A percentile compares a stretch with the other conserved stretches of the same genome.
These are phyloP conservation scores for Castanospermum australe DNA, from an alignment of 306 rosid species.

Conservation along the genomic window DNA sequence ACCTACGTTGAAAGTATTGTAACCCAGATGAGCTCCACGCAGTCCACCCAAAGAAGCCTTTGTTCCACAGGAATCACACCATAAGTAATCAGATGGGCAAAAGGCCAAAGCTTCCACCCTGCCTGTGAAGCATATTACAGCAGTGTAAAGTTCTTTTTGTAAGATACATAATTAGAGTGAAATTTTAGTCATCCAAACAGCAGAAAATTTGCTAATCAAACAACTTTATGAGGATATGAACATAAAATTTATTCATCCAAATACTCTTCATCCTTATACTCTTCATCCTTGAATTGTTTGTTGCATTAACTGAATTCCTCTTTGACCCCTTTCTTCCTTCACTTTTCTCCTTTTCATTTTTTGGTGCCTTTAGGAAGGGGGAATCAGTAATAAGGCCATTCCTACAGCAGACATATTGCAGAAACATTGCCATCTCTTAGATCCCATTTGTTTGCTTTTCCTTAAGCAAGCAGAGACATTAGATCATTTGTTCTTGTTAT, in stretches of 20 bases:
- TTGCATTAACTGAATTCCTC: neutral
- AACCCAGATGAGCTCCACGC: slow-evolving; percentile 96
- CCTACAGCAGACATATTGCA: neutral
- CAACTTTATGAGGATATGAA: neutral
- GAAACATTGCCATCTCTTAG: neutral
- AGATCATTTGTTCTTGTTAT: neutral
- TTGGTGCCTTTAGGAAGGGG: neutral
- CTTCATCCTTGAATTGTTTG: neutral
- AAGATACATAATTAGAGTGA: neutral
- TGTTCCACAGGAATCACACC: slow-evolving; percentile 90
- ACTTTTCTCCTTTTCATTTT: neutral
- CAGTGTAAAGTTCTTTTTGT: neutral
- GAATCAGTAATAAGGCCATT: neutral
- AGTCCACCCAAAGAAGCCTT: slow-evolving; percentile 98
- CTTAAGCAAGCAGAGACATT: neutral
- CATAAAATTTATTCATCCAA: slow-evolving; percentile 15
- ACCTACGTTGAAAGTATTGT: slow-evolving; percentile 95
- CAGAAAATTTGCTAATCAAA: neutral
- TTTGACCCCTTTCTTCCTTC: neutral
- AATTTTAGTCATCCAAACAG: neutral
- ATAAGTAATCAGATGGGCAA: slow-evolving; percentile 95
- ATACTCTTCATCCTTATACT: neutral
- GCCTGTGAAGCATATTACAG: slow-evolving; percentile 56
- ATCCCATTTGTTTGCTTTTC: slow-evolving; percentile 1
- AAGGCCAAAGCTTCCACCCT: slow-evolving; percentile 99